Percentiles rank a stretch among this genome's conserved stretches.
These are phyloP conservation scores for Liquidambar formosana DNA, from an alignment of 164 flowering plant genomes.

Conservation along the genomic window DNA sequence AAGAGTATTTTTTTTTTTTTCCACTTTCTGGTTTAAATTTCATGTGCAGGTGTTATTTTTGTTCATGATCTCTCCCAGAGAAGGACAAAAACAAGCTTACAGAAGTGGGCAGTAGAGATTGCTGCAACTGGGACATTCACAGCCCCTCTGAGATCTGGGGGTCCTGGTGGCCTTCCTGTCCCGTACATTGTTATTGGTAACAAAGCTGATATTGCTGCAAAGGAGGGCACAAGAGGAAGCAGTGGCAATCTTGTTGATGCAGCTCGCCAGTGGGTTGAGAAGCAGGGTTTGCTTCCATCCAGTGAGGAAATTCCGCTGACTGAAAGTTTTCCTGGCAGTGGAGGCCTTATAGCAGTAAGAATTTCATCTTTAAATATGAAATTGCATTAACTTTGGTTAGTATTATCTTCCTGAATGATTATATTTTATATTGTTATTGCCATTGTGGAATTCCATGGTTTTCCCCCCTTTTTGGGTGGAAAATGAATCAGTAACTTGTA, in stretches of 20 bases:
- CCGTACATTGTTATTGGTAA: conserved; percentile 91
- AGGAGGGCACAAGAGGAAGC: conserved; percentile 77
- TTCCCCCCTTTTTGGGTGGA: too few species aligned
- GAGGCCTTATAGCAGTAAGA: conserved; percentile 75
- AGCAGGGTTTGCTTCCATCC: conserved; percentile 90
- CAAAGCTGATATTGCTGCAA: conserved; percentile 87
- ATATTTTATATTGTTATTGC: background rate
- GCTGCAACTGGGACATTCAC: conserved; percentile 86
- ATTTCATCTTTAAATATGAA: background rate
- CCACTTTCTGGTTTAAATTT: conserved; percentile 11
- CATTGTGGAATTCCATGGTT: too few species aligned
- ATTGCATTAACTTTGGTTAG: background rate
- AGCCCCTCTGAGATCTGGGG: conserved; percentile 83
- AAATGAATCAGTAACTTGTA: too few species aligned
- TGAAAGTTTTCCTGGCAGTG: conserved; percentile 83
- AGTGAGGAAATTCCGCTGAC: conserved; percentile 89
- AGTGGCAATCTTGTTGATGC: conserved; percentile 95
- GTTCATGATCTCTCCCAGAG: conserved; percentile 90
- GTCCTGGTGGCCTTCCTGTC: conserved; percentile 95
- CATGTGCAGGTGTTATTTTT: conserved; percentile 79
- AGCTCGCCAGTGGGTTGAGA: conserved; percentile 98
- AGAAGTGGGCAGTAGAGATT: conserved; percentile 92
- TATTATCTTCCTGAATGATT: background rate
- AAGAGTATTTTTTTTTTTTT: background rate
- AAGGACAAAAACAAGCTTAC: conserved; percentile 87